These are phyloP conservation scores for Hyphopichia burtonii DNA, from an alignment of 1,139 yeast genomes.

Conservation along the genomic window DNA sequence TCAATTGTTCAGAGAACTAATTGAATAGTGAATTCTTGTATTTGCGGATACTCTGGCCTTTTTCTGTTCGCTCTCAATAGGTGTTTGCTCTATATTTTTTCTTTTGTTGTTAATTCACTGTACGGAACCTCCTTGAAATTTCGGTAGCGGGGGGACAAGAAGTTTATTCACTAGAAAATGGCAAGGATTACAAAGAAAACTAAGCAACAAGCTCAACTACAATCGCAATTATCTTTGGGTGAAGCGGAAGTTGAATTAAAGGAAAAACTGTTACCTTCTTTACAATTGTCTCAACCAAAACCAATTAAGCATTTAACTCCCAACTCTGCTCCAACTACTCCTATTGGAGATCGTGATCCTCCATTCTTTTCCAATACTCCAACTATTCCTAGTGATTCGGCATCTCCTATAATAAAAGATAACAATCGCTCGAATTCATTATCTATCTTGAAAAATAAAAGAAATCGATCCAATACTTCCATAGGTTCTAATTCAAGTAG, in stretches of 20 bases:
- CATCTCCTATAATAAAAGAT: not conserved
- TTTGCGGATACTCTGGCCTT: too few species aligned
- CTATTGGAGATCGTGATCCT: not conserved
- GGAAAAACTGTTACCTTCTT: not conserved
- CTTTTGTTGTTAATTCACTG: too few species aligned
- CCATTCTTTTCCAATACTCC: not conserved
- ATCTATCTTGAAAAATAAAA: not conserved
- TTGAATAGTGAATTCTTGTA: not conserved
- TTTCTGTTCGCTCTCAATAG: too few species aligned
- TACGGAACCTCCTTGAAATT: not conserved
- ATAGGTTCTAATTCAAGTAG: slow-evolving; percentile 1
- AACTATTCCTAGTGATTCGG: not conserved
- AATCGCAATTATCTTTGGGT: not conserved
- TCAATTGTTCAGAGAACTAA: not conserved
- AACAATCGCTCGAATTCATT: not conserved
- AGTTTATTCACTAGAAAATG: not conserved
- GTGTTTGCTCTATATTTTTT: too few species aligned
- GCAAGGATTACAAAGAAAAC: not conserved
- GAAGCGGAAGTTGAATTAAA: slow-evolving; percentile 1
- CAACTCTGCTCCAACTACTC: not conserved
- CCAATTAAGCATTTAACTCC: not conserved
- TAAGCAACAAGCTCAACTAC: not conserved
- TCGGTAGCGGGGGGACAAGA: not conserved
- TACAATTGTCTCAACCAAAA: not conserved
- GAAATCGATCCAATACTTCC: slow-evolving; percentile 2